phyloP scores from a whole-genome alignment of 2,329 filamentous ascomycete species.

The Orbilia blumenaviensis region DNA sequence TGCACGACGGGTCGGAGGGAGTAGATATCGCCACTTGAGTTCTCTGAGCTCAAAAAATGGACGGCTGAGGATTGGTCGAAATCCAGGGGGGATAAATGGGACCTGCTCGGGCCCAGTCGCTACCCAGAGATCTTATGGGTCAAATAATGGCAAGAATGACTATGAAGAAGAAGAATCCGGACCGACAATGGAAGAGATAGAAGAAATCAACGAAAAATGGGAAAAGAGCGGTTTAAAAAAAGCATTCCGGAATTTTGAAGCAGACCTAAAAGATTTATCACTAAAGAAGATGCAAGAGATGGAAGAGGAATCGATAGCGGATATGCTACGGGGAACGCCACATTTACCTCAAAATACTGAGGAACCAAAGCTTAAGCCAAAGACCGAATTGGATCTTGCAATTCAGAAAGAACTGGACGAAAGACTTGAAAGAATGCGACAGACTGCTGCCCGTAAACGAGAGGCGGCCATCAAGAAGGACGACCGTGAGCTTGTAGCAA shows the following conservation, averaged over 20 bases:
- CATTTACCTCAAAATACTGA: too few species aligned
- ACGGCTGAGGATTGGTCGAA: background rate
- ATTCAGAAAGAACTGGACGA: too few species aligned
- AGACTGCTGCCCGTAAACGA: too few species aligned
- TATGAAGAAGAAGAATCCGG: background rate
- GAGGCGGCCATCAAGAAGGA: background rate
- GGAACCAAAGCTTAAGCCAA: background rate
- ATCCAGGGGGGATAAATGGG: background rate
- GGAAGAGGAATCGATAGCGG: background rate
- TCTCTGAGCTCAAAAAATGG: background rate
- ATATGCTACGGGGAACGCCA: background rate
- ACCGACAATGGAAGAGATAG: background rate
- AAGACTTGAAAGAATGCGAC: too few species aligned
- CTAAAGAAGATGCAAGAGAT: constrained; percentile 1
- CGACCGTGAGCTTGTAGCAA: background rate
- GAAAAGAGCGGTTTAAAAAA: background rate
- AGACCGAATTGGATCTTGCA: background rate
- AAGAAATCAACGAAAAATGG: background rate
- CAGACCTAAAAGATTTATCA: background rate
- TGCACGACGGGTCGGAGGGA: constrained; percentile 3
- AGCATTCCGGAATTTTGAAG: background rate
- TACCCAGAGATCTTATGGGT: background rate
- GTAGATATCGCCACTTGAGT: constrained; percentile 1
- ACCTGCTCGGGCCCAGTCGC: background rate
- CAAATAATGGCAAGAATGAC: background rate